Conservation (phyloP, 2,329 filamentous ascomycete species). For the Coniochaeta sp. region DNA sequence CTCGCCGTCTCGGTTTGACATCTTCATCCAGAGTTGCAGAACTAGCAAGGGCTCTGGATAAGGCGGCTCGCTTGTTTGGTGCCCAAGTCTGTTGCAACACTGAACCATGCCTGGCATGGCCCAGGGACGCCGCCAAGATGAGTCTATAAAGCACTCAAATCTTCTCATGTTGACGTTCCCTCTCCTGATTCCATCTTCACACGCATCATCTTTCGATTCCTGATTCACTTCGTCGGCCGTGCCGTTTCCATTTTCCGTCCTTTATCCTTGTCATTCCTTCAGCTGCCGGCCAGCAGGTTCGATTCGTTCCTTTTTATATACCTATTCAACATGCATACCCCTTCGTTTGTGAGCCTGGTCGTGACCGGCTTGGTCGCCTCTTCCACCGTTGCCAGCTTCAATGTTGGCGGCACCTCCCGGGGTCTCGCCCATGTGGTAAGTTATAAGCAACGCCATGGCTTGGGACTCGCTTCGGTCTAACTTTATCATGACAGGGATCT, state of each 20-base stretch:
- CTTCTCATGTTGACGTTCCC: conserved; percentile 6
- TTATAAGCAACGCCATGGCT: conserved; percentile 6
- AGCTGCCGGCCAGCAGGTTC: conserved; percentile 22
- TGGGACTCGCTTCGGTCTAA: too few relatives aligned
- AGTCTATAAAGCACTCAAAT: conserved; percentile 14
- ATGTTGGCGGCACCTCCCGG: conserved; percentile 13
- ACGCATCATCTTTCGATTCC: too few relatives aligned
- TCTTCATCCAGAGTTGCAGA: background rate
- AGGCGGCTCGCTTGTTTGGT: background rate
- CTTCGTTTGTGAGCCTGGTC: conserved; percentile 21
- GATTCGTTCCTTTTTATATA: conserved; percentile 6
- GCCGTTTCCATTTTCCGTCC: conserved; percentile 6
- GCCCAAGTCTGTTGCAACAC: background rate
- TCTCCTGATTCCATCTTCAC: conserved; percentile 6
- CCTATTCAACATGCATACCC: conserved; percentile 23
- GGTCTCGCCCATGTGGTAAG: conserved; percentile 14
- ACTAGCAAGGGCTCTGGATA: conserved; percentile 1
- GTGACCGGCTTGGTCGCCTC: conserved; percentile 22
- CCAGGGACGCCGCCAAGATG: conserved; percentile 3
- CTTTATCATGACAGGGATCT: conserved; percentile 12
- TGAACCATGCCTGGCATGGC: background rate
- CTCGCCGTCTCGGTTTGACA: conserved; percentile 1
- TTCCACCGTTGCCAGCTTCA: conserved; percentile 21
- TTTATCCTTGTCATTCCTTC: conserved; percentile 14
- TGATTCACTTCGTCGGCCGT: conserved; percentile 4